Conservation (phyloP, 2,329 filamentous ascomycete species). For the Paecilomyces sp. region DNA sequence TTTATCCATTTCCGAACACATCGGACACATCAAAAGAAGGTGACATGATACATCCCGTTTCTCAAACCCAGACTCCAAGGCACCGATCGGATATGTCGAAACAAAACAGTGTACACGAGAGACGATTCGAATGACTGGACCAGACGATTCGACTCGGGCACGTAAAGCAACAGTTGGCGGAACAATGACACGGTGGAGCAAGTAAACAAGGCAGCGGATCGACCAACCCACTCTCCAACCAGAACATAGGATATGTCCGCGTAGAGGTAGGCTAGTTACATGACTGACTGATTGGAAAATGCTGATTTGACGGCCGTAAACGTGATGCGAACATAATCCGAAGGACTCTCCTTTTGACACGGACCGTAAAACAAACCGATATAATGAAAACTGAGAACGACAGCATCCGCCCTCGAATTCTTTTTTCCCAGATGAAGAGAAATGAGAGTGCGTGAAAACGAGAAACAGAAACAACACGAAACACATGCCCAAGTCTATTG, state of each 20-base stretch:
- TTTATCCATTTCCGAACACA: background rate
- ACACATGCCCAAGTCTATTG: constrained; percentile 36
- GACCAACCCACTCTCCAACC: background rate
- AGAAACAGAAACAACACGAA: constrained; percentile 7
- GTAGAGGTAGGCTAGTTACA: constrained; percentile 3
- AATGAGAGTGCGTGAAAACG: constrained; percentile 10
- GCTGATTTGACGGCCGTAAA: constrained; percentile 2
- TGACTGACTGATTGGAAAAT: constrained; percentile 1
- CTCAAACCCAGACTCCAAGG: background rate
- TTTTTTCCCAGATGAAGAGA: constrained; percentile 18
- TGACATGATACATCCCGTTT: background rate
- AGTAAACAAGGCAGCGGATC: background rate
- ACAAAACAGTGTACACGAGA: background rate
- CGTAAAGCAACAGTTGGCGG: background rate
- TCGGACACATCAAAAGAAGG: background rate
- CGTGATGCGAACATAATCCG: constrained; percentile 3
- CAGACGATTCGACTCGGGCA: background rate
- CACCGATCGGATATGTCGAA: background rate
- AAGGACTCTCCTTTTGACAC: constrained; percentile 8
- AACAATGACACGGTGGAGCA: background rate
- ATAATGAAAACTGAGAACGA: constrained; percentile 11
- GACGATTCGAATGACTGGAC: background rate
- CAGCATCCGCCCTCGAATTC: constrained; percentile 16
- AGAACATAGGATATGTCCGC: constrained; percentile 1
- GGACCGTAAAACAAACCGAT: constrained; percentile 6